Evolutionary conservation across 495 filamentous ascomycete genomes (phyloP).

Genomic region (Apodospora peruviana): DNA sequence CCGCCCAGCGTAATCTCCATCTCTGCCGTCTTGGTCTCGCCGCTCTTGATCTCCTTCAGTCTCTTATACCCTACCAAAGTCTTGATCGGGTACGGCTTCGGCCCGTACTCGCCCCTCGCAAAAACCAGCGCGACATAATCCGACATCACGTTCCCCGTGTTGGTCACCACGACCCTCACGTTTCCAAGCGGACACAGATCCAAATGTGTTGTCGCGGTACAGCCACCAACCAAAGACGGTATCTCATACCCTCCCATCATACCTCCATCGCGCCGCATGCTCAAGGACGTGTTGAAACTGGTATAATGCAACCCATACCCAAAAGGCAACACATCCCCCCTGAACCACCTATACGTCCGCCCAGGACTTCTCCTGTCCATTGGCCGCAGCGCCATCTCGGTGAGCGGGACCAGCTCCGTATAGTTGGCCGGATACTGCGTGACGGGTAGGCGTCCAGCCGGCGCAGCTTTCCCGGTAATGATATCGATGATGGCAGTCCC

Average conservation of each 20-base stretch:
- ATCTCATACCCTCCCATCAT: no score
- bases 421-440: constrained; percentile 44
- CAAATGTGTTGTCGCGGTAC: constrained; percentile 4
- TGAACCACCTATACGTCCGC: constrained; percentile 42
- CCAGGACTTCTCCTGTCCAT: constrained; percentile 23
- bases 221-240: constrained; percentile 14
- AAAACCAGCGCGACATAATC: constrained; percentile 57
- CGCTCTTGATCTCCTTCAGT: constrained; percentile 37
- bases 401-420: constrained; percentile 31
- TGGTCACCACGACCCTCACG: constrained; percentile 31
- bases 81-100: constrained; percentile 55
- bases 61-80: constrained; percentile 54
- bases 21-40: constrained; percentile 28
- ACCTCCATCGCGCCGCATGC: no score
- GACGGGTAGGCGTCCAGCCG: constrained; percentile 56
- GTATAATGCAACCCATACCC: constrained; percentile 46
- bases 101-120: constrained; percentile 48
- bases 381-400: constrained; percentile 39
- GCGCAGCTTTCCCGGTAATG: constrained; percentile 45
- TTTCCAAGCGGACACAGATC: constrained; percentile 42
- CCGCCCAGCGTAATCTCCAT: constrained; percentile 51
- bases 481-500: constrained; percentile 48
- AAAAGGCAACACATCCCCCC: constrained; percentile 33
- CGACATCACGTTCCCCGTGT: constrained; percentile 45
- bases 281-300: constrained; percentile 39